These are phyloP conservation scores for Senecio squalidus DNA, from an alignment of 140 eudicot species.

Conservation along the genomic window DNA sequence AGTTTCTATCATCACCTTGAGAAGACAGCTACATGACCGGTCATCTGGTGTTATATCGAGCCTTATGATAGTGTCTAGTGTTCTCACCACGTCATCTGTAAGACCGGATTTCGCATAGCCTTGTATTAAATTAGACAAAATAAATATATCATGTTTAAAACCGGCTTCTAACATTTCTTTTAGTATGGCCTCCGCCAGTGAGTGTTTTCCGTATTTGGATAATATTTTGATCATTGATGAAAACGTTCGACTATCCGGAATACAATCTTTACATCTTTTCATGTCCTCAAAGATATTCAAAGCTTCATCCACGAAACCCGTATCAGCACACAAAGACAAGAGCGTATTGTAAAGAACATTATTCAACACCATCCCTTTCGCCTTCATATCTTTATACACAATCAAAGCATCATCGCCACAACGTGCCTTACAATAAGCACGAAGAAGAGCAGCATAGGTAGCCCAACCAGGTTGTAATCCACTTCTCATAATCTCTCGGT, in stretches of 20 bases:
- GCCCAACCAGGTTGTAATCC: conserved; percentile 52
- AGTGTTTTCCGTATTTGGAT: conserved; percentile 56
- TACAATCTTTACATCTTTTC: conserved; percentile 44
- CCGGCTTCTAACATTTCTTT: conserved; percentile 67
- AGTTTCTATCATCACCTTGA: conserved; percentile 56
- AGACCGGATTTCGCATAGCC: conserved; percentile 67
- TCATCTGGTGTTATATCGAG: conserved; percentile 56
- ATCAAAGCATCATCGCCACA: conserved; percentile 59
- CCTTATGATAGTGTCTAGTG: conserved; percentile 39
- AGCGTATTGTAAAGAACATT: conserved; percentile 51
- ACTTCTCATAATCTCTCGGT: conserved; percentile 44
- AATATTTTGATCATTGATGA: conserved; percentile 51
- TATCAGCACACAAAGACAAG: conserved; percentile 63
- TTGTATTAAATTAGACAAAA: conserved; percentile 60
- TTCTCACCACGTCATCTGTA: conserved; percentile 54
- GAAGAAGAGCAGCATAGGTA: conserved; percentile 56
- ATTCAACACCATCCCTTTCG: conserved; percentile 53
- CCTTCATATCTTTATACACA: conserved; percentile 60
- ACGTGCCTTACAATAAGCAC: conserved; percentile 54
- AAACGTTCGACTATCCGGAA: conserved; percentile 64
- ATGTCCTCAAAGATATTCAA: conserved; percentile 49
- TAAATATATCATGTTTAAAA: conserved; percentile 50
- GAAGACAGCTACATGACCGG: conserved; percentile 56
- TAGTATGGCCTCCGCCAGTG: conserved; percentile 45
- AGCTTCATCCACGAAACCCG: conserved; percentile 56